These are phyloP conservation scores for Aphanomyces euteiches DNA, from an alignment of 352 stramenopile species.

Conservation along the genomic window DNA sequence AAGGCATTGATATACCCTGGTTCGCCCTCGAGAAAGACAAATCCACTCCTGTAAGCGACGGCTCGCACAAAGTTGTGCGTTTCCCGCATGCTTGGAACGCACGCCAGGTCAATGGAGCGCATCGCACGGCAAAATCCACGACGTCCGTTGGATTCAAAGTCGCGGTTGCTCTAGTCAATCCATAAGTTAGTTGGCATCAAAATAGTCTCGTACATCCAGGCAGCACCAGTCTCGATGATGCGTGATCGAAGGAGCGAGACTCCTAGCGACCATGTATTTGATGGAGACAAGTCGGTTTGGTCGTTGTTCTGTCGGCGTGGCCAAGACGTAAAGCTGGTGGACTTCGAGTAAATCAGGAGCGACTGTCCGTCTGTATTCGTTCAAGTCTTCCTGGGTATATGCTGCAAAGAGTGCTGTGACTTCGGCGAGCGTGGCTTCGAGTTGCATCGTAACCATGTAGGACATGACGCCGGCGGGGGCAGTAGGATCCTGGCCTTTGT, in stretches of 20 bases:
- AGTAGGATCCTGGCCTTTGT: not conserved
- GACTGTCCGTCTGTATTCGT: not conserved
- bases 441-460: slow-evolving; percentile 51
- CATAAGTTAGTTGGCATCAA: not conserved
- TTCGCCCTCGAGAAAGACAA: slow-evolving; percentile 69
- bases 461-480: slow-evolving; percentile 1
- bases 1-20: slow-evolving; percentile 30
- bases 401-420: slow-evolving; percentile 75
- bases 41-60: slow-evolving; percentile 67
- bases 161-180: slow-evolving; percentile 40
- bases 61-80: slow-evolving; percentile 62
- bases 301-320: slow-evolving; percentile 55
- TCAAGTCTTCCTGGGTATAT: slow-evolving; percentile 57
- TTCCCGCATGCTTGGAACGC: slow-evolving; percentile 51
- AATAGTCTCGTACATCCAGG: slow-evolving; percentile 57
- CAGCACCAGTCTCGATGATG: slow-evolving; percentile 73
- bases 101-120: slow-evolving; percentile 73
- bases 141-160: slow-evolving; percentile 43
- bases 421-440: slow-evolving; percentile 74
- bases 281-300: slow-evolving; percentile 71
- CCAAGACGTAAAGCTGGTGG: slow-evolving; percentile 63
- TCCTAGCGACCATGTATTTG: slow-evolving; percentile 53
- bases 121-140: slow-evolving; percentile 74
- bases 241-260: slow-evolving; percentile 64
- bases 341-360: slow-evolving; percentile 58